phyloP scores from a whole-genome alignment of 352 stramenopile genomes.

The Globisporangium irregulare region DNA sequence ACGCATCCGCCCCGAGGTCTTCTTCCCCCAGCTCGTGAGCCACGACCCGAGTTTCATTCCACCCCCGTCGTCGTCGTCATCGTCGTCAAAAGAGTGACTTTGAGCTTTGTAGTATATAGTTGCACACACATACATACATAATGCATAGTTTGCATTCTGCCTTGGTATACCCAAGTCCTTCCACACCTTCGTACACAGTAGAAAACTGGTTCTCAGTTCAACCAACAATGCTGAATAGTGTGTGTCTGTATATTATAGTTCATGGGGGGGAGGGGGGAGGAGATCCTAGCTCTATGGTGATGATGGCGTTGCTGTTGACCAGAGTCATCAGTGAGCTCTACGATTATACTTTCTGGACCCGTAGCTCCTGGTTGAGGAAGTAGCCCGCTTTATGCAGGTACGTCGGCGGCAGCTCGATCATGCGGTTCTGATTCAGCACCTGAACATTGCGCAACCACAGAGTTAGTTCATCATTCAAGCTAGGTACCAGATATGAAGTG shows the following conservation, averaged over 20 bases:
- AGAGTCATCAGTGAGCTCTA: background rate
- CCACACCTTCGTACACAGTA: background rate
- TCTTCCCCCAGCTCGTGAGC: conserved; percentile 49
- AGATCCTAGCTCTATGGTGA: background rate
- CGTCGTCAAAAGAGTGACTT: conserved; percentile 3
- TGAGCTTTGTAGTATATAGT: no score
- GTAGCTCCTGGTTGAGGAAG: conserved; percentile 66
- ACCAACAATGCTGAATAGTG: background rate
- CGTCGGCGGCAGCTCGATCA: conserved; percentile 71
- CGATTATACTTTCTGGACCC: conserved; percentile 59
- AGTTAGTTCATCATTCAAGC: background rate
- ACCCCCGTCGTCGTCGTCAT: background rate
- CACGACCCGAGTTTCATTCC: conserved; percentile 26
- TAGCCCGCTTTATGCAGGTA: conserved; percentile 83
- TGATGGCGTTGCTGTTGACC: background rate
- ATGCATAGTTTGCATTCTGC: background rate
- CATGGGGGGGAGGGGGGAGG: background rate
- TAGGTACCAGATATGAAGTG: background rate
- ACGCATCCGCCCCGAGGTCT: conserved; percentile 45
- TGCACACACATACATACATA: background rate
- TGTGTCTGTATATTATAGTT: conserved; percentile 4
- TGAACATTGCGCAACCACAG: conserved; percentile 17
- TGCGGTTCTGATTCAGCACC: conserved; percentile 60
- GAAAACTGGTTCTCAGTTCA: background rate
- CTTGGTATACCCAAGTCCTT: background rate